Evolutionary conservation across 176 grass and related monocot species (phyloP), one percentile per base, ranked within the genome.

Genomic region (Calamus simplicifolius): DNA sequence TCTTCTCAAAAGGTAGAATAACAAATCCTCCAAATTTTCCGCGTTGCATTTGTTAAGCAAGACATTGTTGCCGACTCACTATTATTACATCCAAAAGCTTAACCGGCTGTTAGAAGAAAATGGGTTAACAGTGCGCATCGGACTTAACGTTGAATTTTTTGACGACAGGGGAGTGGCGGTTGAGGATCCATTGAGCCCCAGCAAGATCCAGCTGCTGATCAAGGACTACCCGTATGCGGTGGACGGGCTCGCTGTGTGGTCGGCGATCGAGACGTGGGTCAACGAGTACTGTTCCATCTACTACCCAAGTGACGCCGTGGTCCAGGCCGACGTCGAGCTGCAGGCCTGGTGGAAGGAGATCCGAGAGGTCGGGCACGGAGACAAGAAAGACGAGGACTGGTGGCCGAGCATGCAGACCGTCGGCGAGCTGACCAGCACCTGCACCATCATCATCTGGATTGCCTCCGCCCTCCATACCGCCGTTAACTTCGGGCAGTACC

Each of bases 1-100:
- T 54, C 91, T 96, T 3, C 49, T 96, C 58, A 96, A 90, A 70
- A 87, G 86, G 68, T 71, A 59, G 4, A n/a, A 38, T 30, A 28
- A 30, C 54, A 56, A 62, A 23, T 56, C 26, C 38, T 49, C 51
- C 4, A 70, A 70, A 29, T 16, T 55, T 61, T 35, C 55, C 35
- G 0, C 8, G 3, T 12, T 13, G 35, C 35, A 43, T 12, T 43
- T 43, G 2, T 43, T 43, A 10, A 43, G 8, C 12, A 23, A 23
- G 21, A 23, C 21, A 12, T 1, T 43, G 0, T 2, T 43, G 8
- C 12, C 35, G 12, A 43, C 35, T 3, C 8, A 43, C 1, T 43
- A 43, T 43, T 43, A 1, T 10, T 23, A 23, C 2, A 2, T 43
- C 10, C 35, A 43, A 43, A 43, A 43, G 6, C 8, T 43, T 2